Conservation (phyloP, 441 rosid genomes). For the Erodium trifolium region DNA sequence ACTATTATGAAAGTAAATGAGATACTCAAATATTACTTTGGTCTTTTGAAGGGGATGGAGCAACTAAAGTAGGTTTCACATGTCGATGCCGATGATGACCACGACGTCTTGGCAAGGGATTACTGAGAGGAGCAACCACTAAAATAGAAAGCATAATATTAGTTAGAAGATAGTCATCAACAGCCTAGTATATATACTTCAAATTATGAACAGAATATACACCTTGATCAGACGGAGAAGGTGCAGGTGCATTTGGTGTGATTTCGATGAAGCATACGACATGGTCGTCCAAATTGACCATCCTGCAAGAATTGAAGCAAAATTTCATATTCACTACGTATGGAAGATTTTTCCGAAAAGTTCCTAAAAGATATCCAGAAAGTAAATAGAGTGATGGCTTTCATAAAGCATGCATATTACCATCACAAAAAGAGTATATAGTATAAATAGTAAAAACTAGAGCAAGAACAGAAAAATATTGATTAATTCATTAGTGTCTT, state of each 20-base stretch:
- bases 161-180: constrained; percentile 12
- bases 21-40: constrained; percentile 35
- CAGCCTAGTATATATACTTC: constrained; percentile 1
- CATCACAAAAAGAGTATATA: too few relatives aligned
- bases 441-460: too few relatives aligned
- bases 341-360: not conserved
- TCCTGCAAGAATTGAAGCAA: constrained; percentile 40
- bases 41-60: constrained; percentile 62
- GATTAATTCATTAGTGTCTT: too few relatives aligned
- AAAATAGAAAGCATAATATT: constrained; percentile 20
- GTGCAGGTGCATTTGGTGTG: constrained; percentile 36
- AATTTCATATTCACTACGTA: constrained; percentile 20
- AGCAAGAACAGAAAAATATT: too few relatives aligned
- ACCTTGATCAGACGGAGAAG: constrained; percentile 46
- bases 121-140: constrained; percentile 33
- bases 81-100: constrained; percentile 48
- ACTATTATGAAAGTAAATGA: not conserved
- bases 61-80: constrained; percentile 37
- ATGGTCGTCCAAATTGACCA: constrained; percentile 36
- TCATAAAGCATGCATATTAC: too few relatives aligned
- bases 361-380: not conserved
- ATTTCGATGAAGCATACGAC: constrained; percentile 30
- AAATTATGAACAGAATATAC: constrained; percentile 12
- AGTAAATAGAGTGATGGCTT: too few relatives aligned
- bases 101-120: constrained; percentile 34